Evolutionary conservation across 202 grass and related monocot species (phyloP).

Genomic region (Setaria italica): DNA sequence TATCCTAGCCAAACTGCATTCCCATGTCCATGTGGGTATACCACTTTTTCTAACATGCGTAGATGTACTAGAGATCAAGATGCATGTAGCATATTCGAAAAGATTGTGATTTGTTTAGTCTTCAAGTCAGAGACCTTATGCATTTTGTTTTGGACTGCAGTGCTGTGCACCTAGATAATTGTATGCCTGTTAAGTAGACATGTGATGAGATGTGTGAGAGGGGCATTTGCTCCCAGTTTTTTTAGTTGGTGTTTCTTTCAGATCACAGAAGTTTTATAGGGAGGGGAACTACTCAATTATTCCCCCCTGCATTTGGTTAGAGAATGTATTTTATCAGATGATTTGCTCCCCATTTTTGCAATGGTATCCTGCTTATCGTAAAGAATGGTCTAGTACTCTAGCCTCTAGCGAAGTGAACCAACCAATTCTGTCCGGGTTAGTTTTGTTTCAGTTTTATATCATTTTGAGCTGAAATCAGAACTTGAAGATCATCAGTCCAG

Average conservation of each 20-base stretch:
- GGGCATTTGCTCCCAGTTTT: neutral
- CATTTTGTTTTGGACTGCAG: slow-evolving; percentile 20
- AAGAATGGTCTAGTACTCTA: no score
- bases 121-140: slow-evolving; percentile 21
- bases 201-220: neutral
- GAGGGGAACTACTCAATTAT: neutral
- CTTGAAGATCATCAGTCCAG: neutral
- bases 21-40: slow-evolving; percentile 9
- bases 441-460: neutral
- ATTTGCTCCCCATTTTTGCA: no score
- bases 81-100: slow-evolving; percentile 24
- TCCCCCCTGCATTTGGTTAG: no score
- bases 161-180: neutral
- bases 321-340: neutral
- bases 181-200: neutral
- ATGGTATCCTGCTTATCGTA: no score
- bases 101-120: neutral
- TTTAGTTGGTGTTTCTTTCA: neutral
- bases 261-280: neutral
- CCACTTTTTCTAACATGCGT: slow-evolving; percentile 18
- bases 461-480: neutral
- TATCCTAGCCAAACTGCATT: slow-evolving; percentile 22
- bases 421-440: neutral
- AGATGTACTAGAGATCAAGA: slow-evolving; percentile 23
- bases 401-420: neutral